Percentiles rank a stretch among this genome's conserved stretches.
phyloP scores from a whole-genome alignment of 768 basidiomycete species.

The Phylloporus sp. region DNA sequence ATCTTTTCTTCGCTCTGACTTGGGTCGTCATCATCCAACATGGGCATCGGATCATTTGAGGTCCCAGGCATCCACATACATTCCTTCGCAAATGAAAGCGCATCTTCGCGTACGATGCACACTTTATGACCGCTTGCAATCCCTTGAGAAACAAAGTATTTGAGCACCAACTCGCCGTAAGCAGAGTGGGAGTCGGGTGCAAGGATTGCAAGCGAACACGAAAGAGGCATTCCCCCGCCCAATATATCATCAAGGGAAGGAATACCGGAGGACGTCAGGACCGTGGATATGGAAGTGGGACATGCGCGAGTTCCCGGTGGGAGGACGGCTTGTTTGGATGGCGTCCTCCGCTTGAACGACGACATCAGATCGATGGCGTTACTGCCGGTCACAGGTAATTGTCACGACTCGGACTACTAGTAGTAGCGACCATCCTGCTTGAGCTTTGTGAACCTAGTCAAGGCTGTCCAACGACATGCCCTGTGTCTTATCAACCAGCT shows the following conservation, averaged over 20 bases:
- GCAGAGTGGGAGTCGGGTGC: conserved; percentile 86
- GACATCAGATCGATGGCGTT: conserved; percentile 43
- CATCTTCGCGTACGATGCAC: conserved; percentile 58
- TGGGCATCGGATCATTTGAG: conserved; percentile 8
- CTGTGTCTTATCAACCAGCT: conserved; percentile 13
- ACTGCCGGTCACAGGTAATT: conserved; percentile 12
- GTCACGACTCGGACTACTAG: too few relatives aligned
- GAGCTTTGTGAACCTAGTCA: conserved; percentile 16
- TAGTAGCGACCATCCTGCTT: neutral
- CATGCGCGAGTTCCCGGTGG: conserved; percentile 55
- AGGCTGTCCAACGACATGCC: conserved; percentile 25
- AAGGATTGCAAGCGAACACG: conserved; percentile 64
- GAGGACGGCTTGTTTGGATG: conserved; percentile 39
- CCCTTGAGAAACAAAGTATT: conserved; percentile 89
- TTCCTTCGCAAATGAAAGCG: conserved; percentile 53
- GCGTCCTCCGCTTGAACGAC: conserved; percentile 70
- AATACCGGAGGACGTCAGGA: conserved; percentile 78
- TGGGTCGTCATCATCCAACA: conserved; percentile 30
- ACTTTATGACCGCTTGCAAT: conserved; percentile 66
- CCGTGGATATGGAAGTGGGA: conserved; percentile 49
- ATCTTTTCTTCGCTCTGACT: conserved; percentile 53
- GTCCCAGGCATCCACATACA: conserved; percentile 72
- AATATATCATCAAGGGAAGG: conserved; percentile 93
- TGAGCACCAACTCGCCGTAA: conserved; percentile 79
- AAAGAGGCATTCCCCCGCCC: conserved; percentile 85